Conservation (phyloP, 805 yeast species). For the Brettanomyces custersianus region DNA sequence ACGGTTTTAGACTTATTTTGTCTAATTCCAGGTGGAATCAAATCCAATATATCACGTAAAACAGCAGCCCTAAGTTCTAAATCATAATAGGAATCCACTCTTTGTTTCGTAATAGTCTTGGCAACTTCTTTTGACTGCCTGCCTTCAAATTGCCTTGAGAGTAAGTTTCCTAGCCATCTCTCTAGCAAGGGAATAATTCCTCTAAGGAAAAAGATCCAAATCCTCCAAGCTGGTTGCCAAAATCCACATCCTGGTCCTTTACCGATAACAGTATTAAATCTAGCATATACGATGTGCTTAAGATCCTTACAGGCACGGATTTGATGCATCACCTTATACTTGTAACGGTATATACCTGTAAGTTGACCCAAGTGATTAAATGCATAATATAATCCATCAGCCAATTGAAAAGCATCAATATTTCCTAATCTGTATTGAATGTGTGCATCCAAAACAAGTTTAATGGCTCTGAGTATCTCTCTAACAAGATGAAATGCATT, state of each 20-base stretch:
- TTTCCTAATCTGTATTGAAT: slow-evolving; percentile 86
- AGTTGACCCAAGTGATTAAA: slow-evolving; percentile 91
- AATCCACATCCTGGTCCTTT: slow-evolving; percentile 99
- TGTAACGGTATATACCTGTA: slow-evolving; percentile 94
- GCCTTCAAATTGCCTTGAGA: slow-evolving; percentile 94
- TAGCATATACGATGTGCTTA: slow-evolving; percentile 81
- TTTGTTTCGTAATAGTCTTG: slow-evolving; percentile 89
- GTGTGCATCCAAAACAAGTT: slow-evolving; percentile 86
- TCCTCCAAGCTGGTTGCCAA: slow-evolving; percentile 99
- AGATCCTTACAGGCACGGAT: slow-evolving; percentile 92
- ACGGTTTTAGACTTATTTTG: slow-evolving; percentile 82
- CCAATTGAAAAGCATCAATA: slow-evolving; percentile 86
- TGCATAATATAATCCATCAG: slow-evolving; percentile 88
- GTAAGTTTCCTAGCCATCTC: slow-evolving; percentile 87
- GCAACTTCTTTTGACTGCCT: slow-evolving; percentile 86
- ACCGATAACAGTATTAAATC: slow-evolving; percentile 80
- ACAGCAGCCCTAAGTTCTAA: slow-evolving; percentile 89
- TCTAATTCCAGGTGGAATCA: slow-evolving; percentile 92
- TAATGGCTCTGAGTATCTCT: slow-evolving; percentile 77
- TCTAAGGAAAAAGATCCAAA: slow-evolving; percentile 86
- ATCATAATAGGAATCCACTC: slow-evolving; percentile 92
- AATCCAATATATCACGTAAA: slow-evolving; percentile 89
- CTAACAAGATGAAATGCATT: slow-evolving; percentile 91
- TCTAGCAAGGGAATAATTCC: slow-evolving; percentile 89
- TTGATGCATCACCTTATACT: slow-evolving; percentile 97